Percentiles rank a stretch among this genome's conserved stretches.
phyloP scores from a whole-genome alignment of 176 grass and related monocot genomes.

The Oryza punctata region DNA sequence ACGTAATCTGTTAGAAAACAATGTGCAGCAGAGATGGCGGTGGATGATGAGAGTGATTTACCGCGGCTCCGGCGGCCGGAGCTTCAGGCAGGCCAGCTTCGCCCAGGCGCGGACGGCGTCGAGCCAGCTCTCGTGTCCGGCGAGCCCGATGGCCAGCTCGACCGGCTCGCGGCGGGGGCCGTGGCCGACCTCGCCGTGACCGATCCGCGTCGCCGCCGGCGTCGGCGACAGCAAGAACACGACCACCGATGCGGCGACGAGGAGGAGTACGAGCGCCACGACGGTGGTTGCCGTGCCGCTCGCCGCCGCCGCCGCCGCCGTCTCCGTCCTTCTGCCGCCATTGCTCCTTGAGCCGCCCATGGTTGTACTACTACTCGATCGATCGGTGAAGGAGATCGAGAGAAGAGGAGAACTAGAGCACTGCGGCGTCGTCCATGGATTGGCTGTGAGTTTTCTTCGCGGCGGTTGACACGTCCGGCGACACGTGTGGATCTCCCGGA shows the following conservation, averaged over 20 bases:
- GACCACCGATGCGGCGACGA: conserved; percentile 21
- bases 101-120: conserved; percentile 50
- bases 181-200: neutral
- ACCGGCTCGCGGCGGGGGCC: conserved; percentile 31
- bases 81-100: conserved; percentile 46
- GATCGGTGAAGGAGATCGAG: neutral
- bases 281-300: neutral
- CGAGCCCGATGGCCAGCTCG: conserved; percentile 64
- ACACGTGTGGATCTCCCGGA: conserved; percentile 3
- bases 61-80: conserved; percentile 38
- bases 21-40: too few relatives aligned
- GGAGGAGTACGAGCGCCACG: conserved; percentile 26
- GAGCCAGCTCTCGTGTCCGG: conserved; percentile 43
- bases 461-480: conserved; percentile 26
- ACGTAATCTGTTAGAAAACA: too few relatives aligned
- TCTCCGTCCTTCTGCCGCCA: neutral
- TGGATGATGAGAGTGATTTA: neutral
- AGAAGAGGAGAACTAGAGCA: neutral
- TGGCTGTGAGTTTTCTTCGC: conserved; percentile 29
- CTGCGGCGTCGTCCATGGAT: neutral
- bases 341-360: neutral
- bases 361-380: neutral
- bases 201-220: neutral
- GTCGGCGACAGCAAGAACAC: conserved; percentile 2
- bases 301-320: neutral